Base-by-base conservation (phyloP, 176 grass and related monocot genomes). In the Echinochloa phyllopogon region DNA sequence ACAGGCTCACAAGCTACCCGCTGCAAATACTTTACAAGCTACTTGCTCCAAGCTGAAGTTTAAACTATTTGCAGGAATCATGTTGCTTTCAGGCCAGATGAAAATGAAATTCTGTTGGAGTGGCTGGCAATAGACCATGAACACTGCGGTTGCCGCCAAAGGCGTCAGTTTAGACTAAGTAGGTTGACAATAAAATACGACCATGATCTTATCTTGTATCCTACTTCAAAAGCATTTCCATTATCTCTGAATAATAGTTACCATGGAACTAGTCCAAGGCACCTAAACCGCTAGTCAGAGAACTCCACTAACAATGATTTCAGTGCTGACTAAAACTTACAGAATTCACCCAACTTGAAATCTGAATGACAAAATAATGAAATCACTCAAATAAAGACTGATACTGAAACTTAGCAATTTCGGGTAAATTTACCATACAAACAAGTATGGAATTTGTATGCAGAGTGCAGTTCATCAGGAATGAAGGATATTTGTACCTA, bases 171-270 rank as follows among this genome's bases (percentile, higher is more conserved):
- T 79, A 29, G 65, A 45, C 45, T 72, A 79, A 79, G 48, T 79
- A 84, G 81, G 67, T 73, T 84, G 75, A 73, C 57, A 84, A 49
- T 79, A 88, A 74, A 74, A 62, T 80, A 88, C 47, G 81, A 80
- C 81, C 75, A 67, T 84, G 75, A 84, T 84, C 68, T 88, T 88
- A 84, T 88, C 81, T 79, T 84, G 75, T 69, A 12, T 41, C 63
- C 78, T 74, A 88, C 57, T 56, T 83, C 42, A 21, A 88, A 88
- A 84, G 75, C 75, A 44, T 65, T 57, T 65, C 72, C 69, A 86
- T 69, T 86, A 59, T 76, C 82, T 69, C 75, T 75, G 42, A 86
- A 89, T 24, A 71, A 33, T 60, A 68, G 15, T 45, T 17, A 70
- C 20, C 45, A 81, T 62, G 78, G 71, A 90, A n/a, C 45, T 40